These are phyloP conservation scores for Periglandula ipomoeae DNA, from an alignment of 2,329 filamentous ascomycete genomes.

Conservation along the genomic window DNA sequence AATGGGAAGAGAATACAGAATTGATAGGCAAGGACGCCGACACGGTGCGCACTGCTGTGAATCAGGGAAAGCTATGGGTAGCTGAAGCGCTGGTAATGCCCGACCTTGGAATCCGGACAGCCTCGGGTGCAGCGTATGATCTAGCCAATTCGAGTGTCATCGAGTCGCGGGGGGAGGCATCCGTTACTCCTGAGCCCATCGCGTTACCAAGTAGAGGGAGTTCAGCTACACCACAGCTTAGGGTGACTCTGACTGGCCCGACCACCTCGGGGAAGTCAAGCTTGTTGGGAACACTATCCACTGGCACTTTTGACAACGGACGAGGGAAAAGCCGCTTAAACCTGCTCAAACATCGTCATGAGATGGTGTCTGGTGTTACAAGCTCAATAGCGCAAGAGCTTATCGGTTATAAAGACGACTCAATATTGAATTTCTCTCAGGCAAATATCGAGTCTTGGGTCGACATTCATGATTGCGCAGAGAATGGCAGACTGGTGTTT, in stretches of 20 bases:
- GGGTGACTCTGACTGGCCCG: constrained; percentile 79
- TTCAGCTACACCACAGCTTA: constrained; percentile 63
- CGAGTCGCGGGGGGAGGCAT: not conserved
- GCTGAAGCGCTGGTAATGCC: constrained; percentile 86
- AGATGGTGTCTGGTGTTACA: constrained; percentile 83
- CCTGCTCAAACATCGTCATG: constrained; percentile 84
- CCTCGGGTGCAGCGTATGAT: not conserved
- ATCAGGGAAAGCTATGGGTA: constrained; percentile 62
- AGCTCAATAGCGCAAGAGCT: constrained; percentile 93
- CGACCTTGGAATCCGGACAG: constrained; percentile 37
- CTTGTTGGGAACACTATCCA: constrained; percentile 78
- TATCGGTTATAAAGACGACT: constrained; percentile 62
- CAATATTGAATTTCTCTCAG: constrained; percentile 74
- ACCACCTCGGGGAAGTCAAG: constrained; percentile 92
- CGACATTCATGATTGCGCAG: constrained; percentile 77
- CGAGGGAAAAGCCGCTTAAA: constrained; percentile 82
- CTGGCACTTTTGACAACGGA: constrained; percentile 82
- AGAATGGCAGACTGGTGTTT: constrained; percentile 69
- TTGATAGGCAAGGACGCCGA: constrained; percentile 19
- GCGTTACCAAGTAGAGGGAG: constrained; percentile 30
- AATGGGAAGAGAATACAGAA: constrained; percentile 49
- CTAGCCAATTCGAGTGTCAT: not conserved
- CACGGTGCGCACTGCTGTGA: constrained; percentile 14
- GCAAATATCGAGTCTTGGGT: constrained; percentile 88
- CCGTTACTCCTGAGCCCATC: constrained; percentile 7